phyloP scores from a whole-genome alignment of 208 protist genomes.

The Vickermania ingenoplastis region DNA sequence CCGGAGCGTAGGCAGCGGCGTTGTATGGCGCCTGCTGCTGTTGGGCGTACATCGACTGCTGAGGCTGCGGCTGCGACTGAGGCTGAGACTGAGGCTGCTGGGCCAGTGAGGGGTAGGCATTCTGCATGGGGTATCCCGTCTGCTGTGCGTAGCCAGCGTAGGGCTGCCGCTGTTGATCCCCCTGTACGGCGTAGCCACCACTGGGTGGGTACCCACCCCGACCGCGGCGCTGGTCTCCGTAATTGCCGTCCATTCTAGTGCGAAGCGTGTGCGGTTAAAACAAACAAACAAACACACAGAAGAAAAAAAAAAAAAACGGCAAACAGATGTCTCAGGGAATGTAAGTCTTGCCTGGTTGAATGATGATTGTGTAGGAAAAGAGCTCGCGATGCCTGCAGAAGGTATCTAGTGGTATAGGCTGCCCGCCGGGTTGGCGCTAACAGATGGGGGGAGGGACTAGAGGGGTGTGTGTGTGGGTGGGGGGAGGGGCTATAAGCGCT shows the following conservation, averaged over 20 bases:
- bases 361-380: too few species aligned
- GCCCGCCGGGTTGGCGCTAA: too few species aligned
- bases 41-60: background rate
- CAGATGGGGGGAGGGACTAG: too few species aligned
- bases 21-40: constrained; percentile 5
- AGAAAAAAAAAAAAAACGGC: constrained; percentile 10
- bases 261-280: background rate
- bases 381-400: too few species aligned
- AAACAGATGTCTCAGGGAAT: background rate
- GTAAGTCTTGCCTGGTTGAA: background rate
- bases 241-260: constrained; percentile 1
- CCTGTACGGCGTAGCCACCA: background rate
- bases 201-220: background rate
- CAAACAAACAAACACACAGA: background rate
- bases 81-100: constrained; percentile 6
- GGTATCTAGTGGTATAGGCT: too few species aligned
- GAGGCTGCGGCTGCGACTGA: constrained; percentile 4
- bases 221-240: background rate
- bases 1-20: constrained; percentile 10
- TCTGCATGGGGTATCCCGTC: constrained; percentile 1
- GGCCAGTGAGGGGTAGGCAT: constrained; percentile 1
- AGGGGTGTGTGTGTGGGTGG: too few species aligned
- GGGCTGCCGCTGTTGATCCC: background rate
- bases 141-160: constrained; percentile 9
- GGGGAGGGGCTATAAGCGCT: too few species aligned